These are phyloP conservation scores for Sclerotiophoma versabilis DNA, from an alignment of 2,329 filamentous ascomycete genomes.

Conservation along the genomic window DNA sequence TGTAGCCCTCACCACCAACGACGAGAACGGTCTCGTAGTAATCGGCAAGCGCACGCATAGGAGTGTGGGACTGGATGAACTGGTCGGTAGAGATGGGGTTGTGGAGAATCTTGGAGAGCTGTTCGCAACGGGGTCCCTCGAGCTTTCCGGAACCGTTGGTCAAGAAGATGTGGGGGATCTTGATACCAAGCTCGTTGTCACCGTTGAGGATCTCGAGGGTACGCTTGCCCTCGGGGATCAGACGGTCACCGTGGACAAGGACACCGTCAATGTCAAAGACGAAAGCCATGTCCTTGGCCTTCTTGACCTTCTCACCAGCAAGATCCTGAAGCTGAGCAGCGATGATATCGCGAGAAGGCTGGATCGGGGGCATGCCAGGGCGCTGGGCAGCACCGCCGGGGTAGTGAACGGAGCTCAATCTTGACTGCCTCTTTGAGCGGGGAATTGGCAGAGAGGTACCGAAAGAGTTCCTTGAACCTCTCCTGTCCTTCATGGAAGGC, in stretches of 20 bases:
- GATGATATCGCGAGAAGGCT: constrained; percentile 71
- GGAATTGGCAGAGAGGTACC: constrained; percentile 76
- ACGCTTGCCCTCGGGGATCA: constrained; percentile 72
- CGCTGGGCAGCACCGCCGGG: constrained; percentile 56
- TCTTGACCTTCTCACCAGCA: constrained; percentile 68
- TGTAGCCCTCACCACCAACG: constrained; percentile 77
- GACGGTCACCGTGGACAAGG: constrained; percentile 73
- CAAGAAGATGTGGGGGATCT: constrained; percentile 77
- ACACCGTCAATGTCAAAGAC: constrained; percentile 82
- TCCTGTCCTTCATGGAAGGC: constrained; percentile 71
- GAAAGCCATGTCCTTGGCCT: constrained; percentile 81
- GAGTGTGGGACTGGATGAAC: constrained; percentile 80
- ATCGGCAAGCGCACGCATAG: constrained; percentile 76
- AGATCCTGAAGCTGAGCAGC: constrained; percentile 75
- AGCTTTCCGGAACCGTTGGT: constrained; percentile 79
- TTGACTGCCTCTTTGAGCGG: constrained; percentile 71
- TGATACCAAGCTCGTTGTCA: constrained; percentile 79
- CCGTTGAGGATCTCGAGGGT: constrained; percentile 76
- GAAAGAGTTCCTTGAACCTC: constrained; percentile 78
- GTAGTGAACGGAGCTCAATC: constrained; percentile 68
- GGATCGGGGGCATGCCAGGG: constrained; percentile 65
- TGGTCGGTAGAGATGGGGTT: constrained; percentile 72
- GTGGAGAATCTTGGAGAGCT: constrained; percentile 71
- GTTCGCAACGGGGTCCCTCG: constrained; percentile 68
- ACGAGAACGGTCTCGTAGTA: constrained; percentile 81